A percentile compares a stretch with the other conserved stretches of the same genome.
Evolutionary conservation across 2,329 filamentous ascomycete species (phyloP).

Genomic region (Curvularia hawaiiensis): DNA sequence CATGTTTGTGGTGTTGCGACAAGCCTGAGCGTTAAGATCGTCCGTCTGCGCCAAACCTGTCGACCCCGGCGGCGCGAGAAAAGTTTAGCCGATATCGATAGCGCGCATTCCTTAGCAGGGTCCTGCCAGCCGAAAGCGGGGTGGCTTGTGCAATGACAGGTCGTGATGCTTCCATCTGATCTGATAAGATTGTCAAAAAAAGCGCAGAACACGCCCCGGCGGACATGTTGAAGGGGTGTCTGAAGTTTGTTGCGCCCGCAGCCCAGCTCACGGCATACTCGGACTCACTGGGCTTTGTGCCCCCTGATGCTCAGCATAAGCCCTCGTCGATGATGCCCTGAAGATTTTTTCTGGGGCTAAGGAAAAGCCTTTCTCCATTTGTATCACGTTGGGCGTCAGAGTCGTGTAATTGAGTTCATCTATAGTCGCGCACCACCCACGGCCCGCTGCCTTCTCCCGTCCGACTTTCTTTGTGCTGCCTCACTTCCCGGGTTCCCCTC

Average conservation of each 20-base stretch:
- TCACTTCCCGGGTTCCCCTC: conserved; percentile 19
- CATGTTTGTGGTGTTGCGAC: conserved; percentile 32
- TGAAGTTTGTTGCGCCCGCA: conserved; percentile 21
- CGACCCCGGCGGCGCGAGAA: conserved; percentile 28
- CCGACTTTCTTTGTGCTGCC: conserved; percentile 27
- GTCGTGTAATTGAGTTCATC: conserved; percentile 31
- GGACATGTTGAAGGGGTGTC: conserved; percentile 13
- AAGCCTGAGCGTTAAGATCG: conserved; percentile 6
- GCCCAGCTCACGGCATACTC: conserved; percentile 17
- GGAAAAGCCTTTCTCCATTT: conserved; percentile 29
- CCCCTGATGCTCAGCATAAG: conserved; percentile 25
- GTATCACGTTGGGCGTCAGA: conserved; percentile 33
- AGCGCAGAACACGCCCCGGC: conserved; percentile 1
- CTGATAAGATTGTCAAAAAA: conserved; percentile 28
- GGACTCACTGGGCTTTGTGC: conserved; percentile 20
- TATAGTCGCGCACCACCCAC: conserved; percentile 26
- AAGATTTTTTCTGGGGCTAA: conserved; percentile 36
- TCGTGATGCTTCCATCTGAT: conserved; percentile 29
- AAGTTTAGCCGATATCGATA: conserved; percentile 36
- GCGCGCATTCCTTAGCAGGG: not conserved
- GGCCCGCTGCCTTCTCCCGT: conserved; percentile 25
- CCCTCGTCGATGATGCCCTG: conserved; percentile 14
- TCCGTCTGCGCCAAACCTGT: conserved; percentile 19
- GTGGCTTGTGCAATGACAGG: conserved; percentile 15
- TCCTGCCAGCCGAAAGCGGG: conserved; percentile 14